Base-by-base conservation (phyloP, 129 eudicot genomes). In the Flaveria brownii region DNA sequence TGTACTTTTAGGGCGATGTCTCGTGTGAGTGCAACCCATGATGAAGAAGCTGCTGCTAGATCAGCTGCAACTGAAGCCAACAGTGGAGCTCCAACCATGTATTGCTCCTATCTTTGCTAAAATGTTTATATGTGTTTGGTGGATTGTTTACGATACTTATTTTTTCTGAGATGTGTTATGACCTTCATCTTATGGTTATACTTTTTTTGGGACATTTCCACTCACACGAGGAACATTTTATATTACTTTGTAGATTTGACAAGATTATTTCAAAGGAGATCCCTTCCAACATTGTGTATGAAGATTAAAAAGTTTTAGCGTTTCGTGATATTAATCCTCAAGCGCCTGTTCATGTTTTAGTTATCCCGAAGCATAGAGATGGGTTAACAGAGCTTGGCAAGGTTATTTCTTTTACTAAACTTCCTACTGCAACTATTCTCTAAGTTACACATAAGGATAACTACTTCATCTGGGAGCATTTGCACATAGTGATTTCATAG, bases 341-440 rank as follows among this genome's bases (percentile, higher is more conserved):
- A 81, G 98, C 98, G 71, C 98, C 98, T 8, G 87, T 86, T 79
- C 98, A 92, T 85, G 90, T 92, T 70, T 73, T 92, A 62, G 74
- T 92, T 79, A 92, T 92, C 75, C 98, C 98, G 64, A 92, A n/a
- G n/a, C n/a, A n/a, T n/a, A n/a, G n/a, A n/a, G n/a, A n/a, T n/a
- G n/a, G n/a, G n/a, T n/a, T n/a, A 92, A 92, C 98, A 20, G 78
- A 86, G 81, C 98, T 92, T 79, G 85, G 96, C 79, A 92, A 92
- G 96, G 96, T 92, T 51, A 71, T 65, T 80, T 64, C 62, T 73
- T 73, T 72, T 46, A 52, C 77, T 66, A 13, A 61, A 61, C 42
- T 62, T 64, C 52, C n/a, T 47, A 11, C 20, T 52, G 46, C 54
- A 7, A 17, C 71, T 39, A 18, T 64, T 75, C 33, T 66, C 49